Base-by-base conservation (phyloP, 2,329 filamentous ascomycete genomes). In the Botrytis aclada region DNA sequence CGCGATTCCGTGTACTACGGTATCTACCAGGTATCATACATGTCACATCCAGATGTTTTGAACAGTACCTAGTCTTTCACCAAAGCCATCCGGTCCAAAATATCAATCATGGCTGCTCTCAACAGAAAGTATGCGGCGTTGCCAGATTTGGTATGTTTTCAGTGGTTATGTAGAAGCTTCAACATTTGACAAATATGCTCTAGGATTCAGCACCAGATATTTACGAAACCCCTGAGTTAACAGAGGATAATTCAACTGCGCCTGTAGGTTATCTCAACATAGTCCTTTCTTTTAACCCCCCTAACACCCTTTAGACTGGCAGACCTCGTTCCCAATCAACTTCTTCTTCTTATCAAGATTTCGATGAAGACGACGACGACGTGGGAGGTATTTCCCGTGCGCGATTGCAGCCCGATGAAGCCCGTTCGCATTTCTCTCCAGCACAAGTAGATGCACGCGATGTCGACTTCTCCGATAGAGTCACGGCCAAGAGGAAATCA, bases 141-240 rank as follows among this genome's bases (percentile, higher is more conserved):
- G 76, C 93, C 93, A 73, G 93, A 95, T 81, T 84, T 96, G 82
- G 93, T 95, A 84, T 74, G 81, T 54, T 54, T 70, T 72, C 25
- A 3, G 37, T 32, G 39, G 51, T 20, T 12, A 14, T 10, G 45
- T 41, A 16, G 37, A 51, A 41, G 45, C n/a, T 66, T 56, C 45
- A 32, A 56, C 41, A 60, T 69, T 66, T 64, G 71, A 58, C 70
- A 43, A 71, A 62, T 20, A 43, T 56, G 5, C 32, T 61, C 32
- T 69, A 97, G 93, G 95, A 98, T 83, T 92, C 92, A 71, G 94
- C 95, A 41, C 95, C 95, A 77, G 96, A 98, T 80, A 93, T 97
- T 79, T 98, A 98, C 85, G 95, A 98, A 83, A 98, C 96, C 25
- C 95, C 95, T 77, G 95, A 97, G 72, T 85, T 98, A 77, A 95